Evolutionary conservation across 2,329 filamentous ascomycete genomes (phyloP).

Genomic region (Penicillium nordicum): DNA sequence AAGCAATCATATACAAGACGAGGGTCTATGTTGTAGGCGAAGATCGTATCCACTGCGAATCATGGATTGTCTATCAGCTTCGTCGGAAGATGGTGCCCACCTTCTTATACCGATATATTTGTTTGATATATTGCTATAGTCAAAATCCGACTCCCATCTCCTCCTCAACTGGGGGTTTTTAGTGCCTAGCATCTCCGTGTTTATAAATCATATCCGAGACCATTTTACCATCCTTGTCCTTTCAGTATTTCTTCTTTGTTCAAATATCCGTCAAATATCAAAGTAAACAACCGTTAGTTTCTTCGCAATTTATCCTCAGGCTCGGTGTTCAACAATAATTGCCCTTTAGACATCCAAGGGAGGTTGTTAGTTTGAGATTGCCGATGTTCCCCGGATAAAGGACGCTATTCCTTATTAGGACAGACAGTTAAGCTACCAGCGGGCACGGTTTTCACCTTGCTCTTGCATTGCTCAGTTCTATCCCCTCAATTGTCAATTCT

Average conservation of each 20-base stretch:
- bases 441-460: conserved; percentile 4
- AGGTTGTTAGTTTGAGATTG: not conserved
- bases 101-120: not conserved
- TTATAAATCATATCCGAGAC: not conserved
- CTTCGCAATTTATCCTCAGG: not conserved
- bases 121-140: not conserved
- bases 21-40: too few relatives aligned
- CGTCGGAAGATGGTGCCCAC: not conserved
- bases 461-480: not conserved
- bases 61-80: not conserved
- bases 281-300: not conserved
- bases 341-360: not conserved
- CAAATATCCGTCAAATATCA: not conserved
- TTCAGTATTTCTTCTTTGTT: not conserved
- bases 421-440: conserved; percentile 5
- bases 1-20: too few relatives aligned
- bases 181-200: not conserved
- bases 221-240: not conserved
- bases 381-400: not conserved
- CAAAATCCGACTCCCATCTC: not conserved
- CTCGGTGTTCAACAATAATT: not conserved
- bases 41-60: not conserved
- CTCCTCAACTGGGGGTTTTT: not conserved
- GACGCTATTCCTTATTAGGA: conserved; percentile 9
- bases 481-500: not conserved